A percentile compares a stretch with the other conserved stretches of the same genome.
These are phyloP conservation scores for Nothophaeocryptopus gaeumannii DNA, from an alignment of 2,329 filamentous ascomycete genomes.

Conservation along the genomic window DNA sequence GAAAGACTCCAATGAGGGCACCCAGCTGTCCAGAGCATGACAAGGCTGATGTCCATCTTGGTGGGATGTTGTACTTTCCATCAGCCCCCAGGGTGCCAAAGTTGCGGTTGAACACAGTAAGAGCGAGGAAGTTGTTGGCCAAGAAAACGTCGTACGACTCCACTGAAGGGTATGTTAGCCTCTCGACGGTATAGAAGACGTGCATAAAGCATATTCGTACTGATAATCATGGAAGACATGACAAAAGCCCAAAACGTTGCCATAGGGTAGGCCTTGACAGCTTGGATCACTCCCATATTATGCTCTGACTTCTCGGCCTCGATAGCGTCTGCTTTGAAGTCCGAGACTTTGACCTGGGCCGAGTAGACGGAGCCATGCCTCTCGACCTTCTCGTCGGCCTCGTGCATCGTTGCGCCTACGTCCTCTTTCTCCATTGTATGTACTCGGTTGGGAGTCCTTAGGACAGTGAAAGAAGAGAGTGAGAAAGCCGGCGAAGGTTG, in stretches of 20 bases:
- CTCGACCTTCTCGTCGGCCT: neutral
- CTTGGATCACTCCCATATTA: slow-evolving; percentile 49
- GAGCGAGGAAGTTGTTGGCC: slow-evolving; percentile 58
- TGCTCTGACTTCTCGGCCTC: slow-evolving; percentile 57
- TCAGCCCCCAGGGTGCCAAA: no score
- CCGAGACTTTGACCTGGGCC: slow-evolving; percentile 27
- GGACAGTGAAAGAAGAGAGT: no score
- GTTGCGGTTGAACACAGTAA: slow-evolving; percentile 41
- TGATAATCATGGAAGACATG: slow-evolving; percentile 57
- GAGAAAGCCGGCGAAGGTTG: no score
- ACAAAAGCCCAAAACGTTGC: slow-evolving; percentile 56
- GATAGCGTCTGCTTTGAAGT: slow-evolving; percentile 54
- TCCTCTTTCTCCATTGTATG: no score
- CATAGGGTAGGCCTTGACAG: slow-evolving; percentile 52
- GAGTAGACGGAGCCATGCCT: slow-evolving; percentile 6
- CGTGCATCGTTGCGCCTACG: no score
- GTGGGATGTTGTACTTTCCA: slow-evolving; percentile 38
- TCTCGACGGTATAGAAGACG: neutral
- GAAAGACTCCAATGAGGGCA: slow-evolving; percentile 58
- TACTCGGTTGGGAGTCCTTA: no score
- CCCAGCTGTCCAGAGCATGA: slow-evolving; percentile 56
- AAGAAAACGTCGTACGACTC: slow-evolving; percentile 63
- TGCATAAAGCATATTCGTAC: slow-evolving; percentile 21
- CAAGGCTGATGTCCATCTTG: slow-evolving; percentile 59
- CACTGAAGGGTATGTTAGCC: slow-evolving; percentile 40